phyloP scores from a whole-genome alignment of 176 grass and related monocot species.

The Saccharum spontaneum region DNA sequence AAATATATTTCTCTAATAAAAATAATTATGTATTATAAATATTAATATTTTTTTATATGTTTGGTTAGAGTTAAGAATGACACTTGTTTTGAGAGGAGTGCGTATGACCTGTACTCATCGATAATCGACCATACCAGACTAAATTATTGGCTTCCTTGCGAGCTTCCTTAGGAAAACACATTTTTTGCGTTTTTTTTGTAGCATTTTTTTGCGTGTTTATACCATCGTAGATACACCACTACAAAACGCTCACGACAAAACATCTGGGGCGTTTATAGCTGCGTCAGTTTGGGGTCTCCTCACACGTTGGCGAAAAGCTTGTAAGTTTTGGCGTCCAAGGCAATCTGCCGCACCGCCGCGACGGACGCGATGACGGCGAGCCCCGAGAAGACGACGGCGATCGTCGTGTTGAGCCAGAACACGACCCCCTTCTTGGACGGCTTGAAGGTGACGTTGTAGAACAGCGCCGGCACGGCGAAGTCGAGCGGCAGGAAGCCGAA shows the following conservation, averaged over 20 bases:
- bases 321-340: slow-evolving; percentile 67
- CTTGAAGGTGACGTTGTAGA: slow-evolving; percentile 89
- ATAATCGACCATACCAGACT: no score
- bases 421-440: slow-evolving; percentile 62
- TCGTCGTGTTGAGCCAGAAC: slow-evolving; percentile 81
- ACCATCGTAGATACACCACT: neutral
- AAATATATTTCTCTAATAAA: no score
- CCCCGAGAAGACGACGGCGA: slow-evolving; percentile 62
- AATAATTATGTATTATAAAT: no score
- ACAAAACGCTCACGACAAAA: neutral
- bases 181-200: neutral
- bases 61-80: no score
- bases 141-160: neutral
- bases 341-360: slow-evolving; percentile 74
- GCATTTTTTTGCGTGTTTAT: neutral
- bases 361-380: slow-evolving; percentile 63
- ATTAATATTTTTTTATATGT: no score
- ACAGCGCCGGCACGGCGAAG: slow-evolving; percentile 70
- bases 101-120: no score
- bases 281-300: neutral
- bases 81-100: no score
- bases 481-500: slow-evolving; percentile 95
- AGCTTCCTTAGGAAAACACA: neutral
- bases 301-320: slow-evolving; percentile 96
- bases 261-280: neutral